phyloP scores from a whole-genome alignment of 2,329 filamentous ascomycete genomes.

The Lachnellula arida region DNA sequence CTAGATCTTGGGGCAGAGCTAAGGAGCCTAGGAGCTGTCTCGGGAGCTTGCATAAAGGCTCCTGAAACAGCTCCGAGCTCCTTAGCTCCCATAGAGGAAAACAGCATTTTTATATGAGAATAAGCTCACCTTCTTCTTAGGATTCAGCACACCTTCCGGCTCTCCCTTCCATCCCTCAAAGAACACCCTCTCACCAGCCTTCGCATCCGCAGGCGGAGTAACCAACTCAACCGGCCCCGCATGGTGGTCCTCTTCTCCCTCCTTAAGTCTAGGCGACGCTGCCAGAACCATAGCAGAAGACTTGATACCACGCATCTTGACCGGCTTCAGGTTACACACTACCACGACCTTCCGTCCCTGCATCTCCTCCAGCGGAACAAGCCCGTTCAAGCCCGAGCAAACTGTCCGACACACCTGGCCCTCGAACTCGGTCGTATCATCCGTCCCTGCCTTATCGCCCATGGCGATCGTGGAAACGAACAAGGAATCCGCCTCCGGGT shows the following conservation, averaged over 20 bases:
- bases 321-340: slow-evolving; percentile 96
- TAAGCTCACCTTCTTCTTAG: slow-evolving; percentile 77
- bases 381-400: slow-evolving; percentile 92
- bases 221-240: slow-evolving; percentile 91
- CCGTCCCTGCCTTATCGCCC: slow-evolving; percentile 78
- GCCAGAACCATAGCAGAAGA: slow-evolving; percentile 88
- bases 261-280: slow-evolving; percentile 76
- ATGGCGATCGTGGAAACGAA: slow-evolving; percentile 95
- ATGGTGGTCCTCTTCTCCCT: slow-evolving; percentile 81
- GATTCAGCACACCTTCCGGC: slow-evolving; percentile 90
- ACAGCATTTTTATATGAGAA: too few species aligned
- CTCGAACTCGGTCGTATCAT: slow-evolving; percentile 88
- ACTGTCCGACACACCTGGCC: slow-evolving; percentile 91
- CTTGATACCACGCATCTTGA: slow-evolving; percentile 94
- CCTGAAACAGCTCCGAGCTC: too few species aligned
- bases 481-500: slow-evolving; percentile 94
- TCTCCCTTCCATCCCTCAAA: slow-evolving; percentile 95
- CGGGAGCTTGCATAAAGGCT: too few species aligned
- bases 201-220: slow-evolving; percentile 68
- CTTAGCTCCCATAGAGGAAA: too few species aligned
- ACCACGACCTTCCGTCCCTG: slow-evolving; percentile 92
- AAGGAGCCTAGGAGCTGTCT: too few species aligned
- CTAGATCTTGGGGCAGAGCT: too few species aligned
- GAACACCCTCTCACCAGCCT: slow-evolving; percentile 81
- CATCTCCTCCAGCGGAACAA: slow-evolving; percentile 92